Evolutionary conservation across 768 basidiomycete genomes (phyloP).

Genomic region (Infundibulicybe gibba): DNA sequence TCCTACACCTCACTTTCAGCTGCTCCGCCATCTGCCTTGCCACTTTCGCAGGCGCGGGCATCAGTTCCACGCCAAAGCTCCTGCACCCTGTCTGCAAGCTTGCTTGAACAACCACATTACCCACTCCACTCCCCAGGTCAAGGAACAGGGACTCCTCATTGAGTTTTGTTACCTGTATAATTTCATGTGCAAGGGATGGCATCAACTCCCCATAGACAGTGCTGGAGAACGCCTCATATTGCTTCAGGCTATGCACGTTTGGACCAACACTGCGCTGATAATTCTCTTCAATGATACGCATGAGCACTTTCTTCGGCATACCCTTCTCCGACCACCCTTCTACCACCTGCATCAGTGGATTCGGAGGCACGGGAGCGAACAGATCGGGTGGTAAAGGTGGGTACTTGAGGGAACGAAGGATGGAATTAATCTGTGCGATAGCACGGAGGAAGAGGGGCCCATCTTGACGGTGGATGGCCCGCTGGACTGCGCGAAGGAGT

Average conservation of each 20-base stretch:
- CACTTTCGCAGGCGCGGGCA: conserved; percentile 76
- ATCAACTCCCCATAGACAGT: conserved; percentile 89
- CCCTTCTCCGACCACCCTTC: conserved; percentile 48
- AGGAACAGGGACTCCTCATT: conserved; percentile 66
- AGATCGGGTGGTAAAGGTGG: conserved; percentile 49
- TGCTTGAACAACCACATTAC: conserved; percentile 80
- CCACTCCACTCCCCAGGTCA: no score
- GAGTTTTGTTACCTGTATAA: conserved; percentile 53
- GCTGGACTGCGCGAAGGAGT: conserved; percentile 58
- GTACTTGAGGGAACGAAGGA: conserved; percentile 65
- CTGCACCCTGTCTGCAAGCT: conserved; percentile 76
- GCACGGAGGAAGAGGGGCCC: conserved; percentile 70
- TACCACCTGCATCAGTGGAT: conserved; percentile 45
- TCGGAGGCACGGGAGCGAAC: conserved; percentile 40
- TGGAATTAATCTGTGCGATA: conserved; percentile 56
- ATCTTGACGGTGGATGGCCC: conserved; percentile 64
- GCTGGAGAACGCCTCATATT: conserved; percentile 81
- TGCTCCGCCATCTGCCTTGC: conserved; percentile 74
- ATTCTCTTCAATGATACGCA: conserved; percentile 83
- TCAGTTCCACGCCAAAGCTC: conserved; percentile 77
- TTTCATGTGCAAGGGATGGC: conserved; percentile 77
- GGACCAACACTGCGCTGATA: conserved; percentile 95
- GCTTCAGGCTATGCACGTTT: conserved; percentile 71
- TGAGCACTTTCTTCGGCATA: conserved; percentile 62
- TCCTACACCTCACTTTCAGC: conserved; percentile 69